Conservation (phyloP, 179 eudicot genomes). For the Corrigiola litoralis region DNA sequence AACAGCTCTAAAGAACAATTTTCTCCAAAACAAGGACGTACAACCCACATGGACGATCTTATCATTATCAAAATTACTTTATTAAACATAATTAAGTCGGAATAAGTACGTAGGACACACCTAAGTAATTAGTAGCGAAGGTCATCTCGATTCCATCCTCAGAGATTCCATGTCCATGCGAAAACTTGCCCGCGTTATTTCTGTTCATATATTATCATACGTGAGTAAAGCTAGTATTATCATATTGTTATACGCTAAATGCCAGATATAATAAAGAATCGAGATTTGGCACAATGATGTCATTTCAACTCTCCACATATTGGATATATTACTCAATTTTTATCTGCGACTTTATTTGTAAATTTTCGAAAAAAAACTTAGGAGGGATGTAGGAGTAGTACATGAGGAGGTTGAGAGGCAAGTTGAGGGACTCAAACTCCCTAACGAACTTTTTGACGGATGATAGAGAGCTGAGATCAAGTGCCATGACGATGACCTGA, state of each 20-base stretch:
- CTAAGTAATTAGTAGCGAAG: constrained; percentile 47
- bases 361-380: not conserved
- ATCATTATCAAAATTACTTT: not conserved
- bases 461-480: constrained; percentile 45
- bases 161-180: constrained; percentile 35
- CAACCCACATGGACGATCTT: too few relatives aligned
- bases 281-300: too few relatives aligned
- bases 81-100: not conserved
- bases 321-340: too few relatives aligned
- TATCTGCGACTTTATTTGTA: too few relatives aligned
- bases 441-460: constrained; percentile 35
- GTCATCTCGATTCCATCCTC: constrained; percentile 49
- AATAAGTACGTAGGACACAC: constrained; percentile 8
- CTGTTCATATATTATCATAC: constrained; percentile 16
- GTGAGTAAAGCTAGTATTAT: not conserved
- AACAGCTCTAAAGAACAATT: too few relatives aligned
- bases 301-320: too few relatives aligned
- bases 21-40: too few relatives aligned
- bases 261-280: not conserved
- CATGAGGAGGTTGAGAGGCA: constrained; percentile 48
- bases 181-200: constrained; percentile 47
- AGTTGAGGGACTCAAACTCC: constrained; percentile 31
- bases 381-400: not conserved
- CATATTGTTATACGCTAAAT: not conserved
- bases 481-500: constrained; percentile 34